Conservation (phyloP, 2,329 filamentous ascomycete genomes). For the Fusarium pilosicola region DNA sequence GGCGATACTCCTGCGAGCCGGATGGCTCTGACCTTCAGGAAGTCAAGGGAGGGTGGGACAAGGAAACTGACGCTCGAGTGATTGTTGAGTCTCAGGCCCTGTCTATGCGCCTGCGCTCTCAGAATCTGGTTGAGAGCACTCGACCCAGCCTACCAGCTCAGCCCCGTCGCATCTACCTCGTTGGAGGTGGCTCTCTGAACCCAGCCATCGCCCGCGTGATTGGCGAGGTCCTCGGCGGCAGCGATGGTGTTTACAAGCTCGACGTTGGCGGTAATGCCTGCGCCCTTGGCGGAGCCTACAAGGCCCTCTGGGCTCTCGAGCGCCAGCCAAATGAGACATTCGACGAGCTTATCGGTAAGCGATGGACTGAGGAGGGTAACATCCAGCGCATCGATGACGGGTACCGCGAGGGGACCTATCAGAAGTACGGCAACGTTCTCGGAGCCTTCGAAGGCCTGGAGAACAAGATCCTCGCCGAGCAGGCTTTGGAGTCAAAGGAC, state of each 20-base stretch:
- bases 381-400: slow-evolving; percentile 85
- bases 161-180: slow-evolving; percentile 90
- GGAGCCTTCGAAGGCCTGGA: slow-evolving; percentile 83
- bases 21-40: slow-evolving; percentile 63
- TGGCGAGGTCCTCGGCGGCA: slow-evolving; percentile 87
- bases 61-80: slow-evolving; percentile 78
- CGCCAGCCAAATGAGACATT: slow-evolving; percentile 76
- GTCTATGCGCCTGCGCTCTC: slow-evolving; percentile 86
- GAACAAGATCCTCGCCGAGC: slow-evolving; percentile 64
- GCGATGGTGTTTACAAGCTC: slow-evolving; percentile 90
- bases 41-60: slow-evolving; percentile 52
- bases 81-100: slow-evolving; percentile 97
- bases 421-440: slow-evolving; percentile 80
- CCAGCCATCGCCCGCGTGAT: slow-evolving; percentile 86
- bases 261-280: slow-evolving; percentile 97
- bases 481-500: slow-evolving; percentile 32
- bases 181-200: slow-evolving; percentile 91
- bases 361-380: slow-evolving; percentile 88
- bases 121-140: slow-evolving; percentile 74
- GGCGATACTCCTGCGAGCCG: slow-evolving; percentile 76
- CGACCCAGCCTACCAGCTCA: slow-evolving; percentile 74
- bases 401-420: slow-evolving; percentile 78
- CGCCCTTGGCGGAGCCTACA: slow-evolving; percentile 92
- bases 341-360: slow-evolving; percentile 82
- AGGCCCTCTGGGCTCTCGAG: slow-evolving; percentile 92